A percentile compares a stretch with the other conserved stretches of the same genome.
Evolutionary conservation across 495 filamentous ascomycete genomes (phyloP).

Genomic region (Lentithecium fluviatile): DNA sequence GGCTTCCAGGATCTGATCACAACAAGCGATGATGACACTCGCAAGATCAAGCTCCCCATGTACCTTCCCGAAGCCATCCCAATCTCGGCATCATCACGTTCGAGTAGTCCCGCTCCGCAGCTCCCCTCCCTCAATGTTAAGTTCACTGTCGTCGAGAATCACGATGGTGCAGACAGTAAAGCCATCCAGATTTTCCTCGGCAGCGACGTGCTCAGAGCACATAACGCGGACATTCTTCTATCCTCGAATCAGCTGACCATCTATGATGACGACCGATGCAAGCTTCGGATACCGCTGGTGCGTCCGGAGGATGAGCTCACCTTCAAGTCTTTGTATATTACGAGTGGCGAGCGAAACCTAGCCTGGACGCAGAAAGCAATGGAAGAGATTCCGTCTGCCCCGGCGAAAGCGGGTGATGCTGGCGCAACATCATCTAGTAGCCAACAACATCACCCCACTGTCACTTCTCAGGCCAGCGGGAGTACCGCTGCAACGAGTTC

Average conservation of each 20-base stretch:
- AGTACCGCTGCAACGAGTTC: conserved; percentile 7
- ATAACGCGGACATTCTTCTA: conserved; percentile 88
- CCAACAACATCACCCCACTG: neutral
- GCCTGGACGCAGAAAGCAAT: neutral
- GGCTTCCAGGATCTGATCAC: conserved; percentile 66
- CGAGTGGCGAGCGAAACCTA: conserved; percentile 39
- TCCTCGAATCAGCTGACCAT: conserved; percentile 85
- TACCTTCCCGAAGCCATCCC: conserved; percentile 90
- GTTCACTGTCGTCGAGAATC: conserved; percentile 67
- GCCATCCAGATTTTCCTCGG: conserved; percentile 79
- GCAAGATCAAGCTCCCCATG: conserved; percentile 71
- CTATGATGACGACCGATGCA: conserved; percentile 81
- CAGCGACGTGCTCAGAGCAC: conserved; percentile 79
- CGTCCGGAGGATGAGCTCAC: conserved; percentile 82
- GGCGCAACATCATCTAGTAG: neutral
- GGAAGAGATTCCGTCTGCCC: neutral
- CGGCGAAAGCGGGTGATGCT: neutral
- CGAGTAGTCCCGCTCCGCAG: conserved; percentile 71
- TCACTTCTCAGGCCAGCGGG: neutral
- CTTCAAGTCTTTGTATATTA: conserved; percentile 73
- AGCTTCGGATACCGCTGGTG: conserved; percentile 88
- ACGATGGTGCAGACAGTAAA: conserved; percentile 49
- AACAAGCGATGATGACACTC: conserved; percentile 58
- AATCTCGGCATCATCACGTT: conserved; percentile 68
- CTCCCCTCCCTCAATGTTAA: conserved; percentile 74